Evolutionary conservation across 371 early-diverging fungal species (phyloP).

Genomic region (Apophysomyces sp.): DNA sequence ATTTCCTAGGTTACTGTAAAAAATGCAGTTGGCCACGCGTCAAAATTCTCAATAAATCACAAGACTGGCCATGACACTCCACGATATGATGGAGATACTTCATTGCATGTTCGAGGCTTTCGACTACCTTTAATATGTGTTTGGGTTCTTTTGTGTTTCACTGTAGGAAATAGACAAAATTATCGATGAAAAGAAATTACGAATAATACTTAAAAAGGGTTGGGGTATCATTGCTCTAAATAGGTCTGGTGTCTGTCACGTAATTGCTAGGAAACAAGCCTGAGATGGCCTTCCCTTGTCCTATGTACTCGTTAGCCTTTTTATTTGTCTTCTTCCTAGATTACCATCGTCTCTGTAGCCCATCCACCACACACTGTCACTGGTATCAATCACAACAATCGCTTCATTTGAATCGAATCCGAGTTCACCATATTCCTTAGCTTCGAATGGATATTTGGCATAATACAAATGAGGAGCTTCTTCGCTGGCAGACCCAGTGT

Average conservation of each 20-base stretch:
- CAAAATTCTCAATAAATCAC: too few species aligned
- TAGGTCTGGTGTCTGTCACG: conserved; percentile 26
- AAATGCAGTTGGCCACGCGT: too few species aligned
- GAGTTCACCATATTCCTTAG: conserved; percentile 76
- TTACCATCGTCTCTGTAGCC: conserved; percentile 68
- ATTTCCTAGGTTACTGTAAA: too few species aligned
- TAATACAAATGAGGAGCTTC: conserved; percentile 53
- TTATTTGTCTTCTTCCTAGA: neutral
- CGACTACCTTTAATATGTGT: too few species aligned
- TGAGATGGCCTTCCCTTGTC: conserved; percentile 20
- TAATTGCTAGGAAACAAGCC: conserved; percentile 44
- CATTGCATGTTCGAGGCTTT: too few species aligned
- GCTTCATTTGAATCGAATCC: conserved; percentile 66
- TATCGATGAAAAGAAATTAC: neutral
- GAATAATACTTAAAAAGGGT: neutral
- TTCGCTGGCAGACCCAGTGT: conserved; percentile 23
- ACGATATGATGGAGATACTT: too few species aligned
- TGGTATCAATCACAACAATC: conserved; percentile 75
- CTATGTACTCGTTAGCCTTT: neutral
- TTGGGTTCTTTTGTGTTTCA: too few species aligned
- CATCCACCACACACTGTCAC: conserved; percentile 86
- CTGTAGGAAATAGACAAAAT: neutral
- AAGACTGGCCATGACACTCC: too few species aligned
- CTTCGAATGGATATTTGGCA: conserved; percentile 73
- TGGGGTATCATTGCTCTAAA: neutral